Evolutionary conservation across 2,329 filamentous ascomycete genomes (phyloP), one percentile per base, ranked within the genome.

Genomic region (Akanthomyces lecanii): DNA sequence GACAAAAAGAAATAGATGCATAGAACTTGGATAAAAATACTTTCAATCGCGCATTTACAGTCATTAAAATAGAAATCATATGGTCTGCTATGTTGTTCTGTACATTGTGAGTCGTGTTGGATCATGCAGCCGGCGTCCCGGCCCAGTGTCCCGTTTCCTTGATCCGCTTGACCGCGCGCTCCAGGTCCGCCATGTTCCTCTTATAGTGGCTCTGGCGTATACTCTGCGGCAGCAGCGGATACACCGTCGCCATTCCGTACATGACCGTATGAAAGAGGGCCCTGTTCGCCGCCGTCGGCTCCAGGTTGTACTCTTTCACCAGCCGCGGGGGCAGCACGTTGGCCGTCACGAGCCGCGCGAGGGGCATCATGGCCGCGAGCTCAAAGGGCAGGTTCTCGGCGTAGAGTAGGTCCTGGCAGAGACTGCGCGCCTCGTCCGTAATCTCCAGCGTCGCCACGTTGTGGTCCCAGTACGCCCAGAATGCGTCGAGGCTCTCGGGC

Each of bases 401-500:
- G 33, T 67, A 71, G 30, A 72, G 52, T 10, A 74, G 65, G 45
- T 69, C 68, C 25, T 52, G 61, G 30, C 64, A 66, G 25, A 73
- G 64, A 44, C 65, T 65, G 30, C 65, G 64, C 18, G 74, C 74
- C 66, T 70, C 68, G 42, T 71, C 66, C 3, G 71, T 75, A 42
- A 77, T 66, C 30, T 73, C 61, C 18, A 76, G 66, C 1, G 68
- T 72, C 42, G 67, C 70, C 28, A 77, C 68, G 53, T 74, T 70
- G 47, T 70, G 63, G 62, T 78, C 65, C 76, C 75, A 77, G 66
- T 77, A 77, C 18, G 77, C 66, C 76, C 75, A 77, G 65, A 77
- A 77, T 11, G 70, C 74, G 38, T 68, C 68, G 7, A 73, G 69
- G 36, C 67, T 71, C 16, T 61, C 65, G 0, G 76, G 75, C 75